phyloP scores from a whole-genome alignment of 768 basidiomycete species.

The Xanthoconium stramineum region DNA sequence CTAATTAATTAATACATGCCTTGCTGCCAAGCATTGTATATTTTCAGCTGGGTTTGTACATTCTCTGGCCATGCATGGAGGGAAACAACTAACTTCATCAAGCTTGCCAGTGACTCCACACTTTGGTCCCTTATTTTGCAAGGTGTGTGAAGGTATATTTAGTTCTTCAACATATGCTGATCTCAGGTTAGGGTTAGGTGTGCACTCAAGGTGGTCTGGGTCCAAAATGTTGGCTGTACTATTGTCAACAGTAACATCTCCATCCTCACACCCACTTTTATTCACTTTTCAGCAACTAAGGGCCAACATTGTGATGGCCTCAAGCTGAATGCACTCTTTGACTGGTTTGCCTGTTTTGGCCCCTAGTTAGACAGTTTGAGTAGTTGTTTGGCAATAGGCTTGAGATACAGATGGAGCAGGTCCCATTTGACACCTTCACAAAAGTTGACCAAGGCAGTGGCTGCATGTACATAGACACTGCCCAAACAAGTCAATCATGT shows the following conservation, averaged over 20 bases:
- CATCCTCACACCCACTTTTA: constrained; percentile 65
- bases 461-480: too few relatives aligned
- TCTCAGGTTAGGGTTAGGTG: constrained; percentile 41
- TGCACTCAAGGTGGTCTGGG: constrained; percentile 57
- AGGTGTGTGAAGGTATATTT: constrained; percentile 33
- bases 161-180: background rate
- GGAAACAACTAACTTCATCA: constrained; percentile 2
- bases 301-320: too few relatives aligned
- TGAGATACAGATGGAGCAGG: too few relatives aligned
- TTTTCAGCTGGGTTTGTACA: constrained; percentile 41
- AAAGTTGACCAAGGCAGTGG: too few relatives aligned
- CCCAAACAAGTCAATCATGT: too few relatives aligned
- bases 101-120: constrained; percentile 43
- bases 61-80: background rate
- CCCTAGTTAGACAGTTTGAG: too few relatives aligned
- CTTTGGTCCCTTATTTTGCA: constrained; percentile 67
- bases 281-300: too few relatives aligned
- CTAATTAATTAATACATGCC: constrained; percentile 43
- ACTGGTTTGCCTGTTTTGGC: too few relatives aligned
- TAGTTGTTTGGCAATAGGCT: too few relatives aligned
- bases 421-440: too few relatives aligned
- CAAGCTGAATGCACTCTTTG: too few relatives aligned
- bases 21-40: constrained; percentile 45
- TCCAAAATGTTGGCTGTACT: constrained; percentile 44
- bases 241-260: constrained; percentile 61